Evolutionary conservation across 2,329 filamentous ascomycete genomes (phyloP), one percentile per base, ranked within the genome.

Genomic region (Aspergillus bombycis): DNA sequence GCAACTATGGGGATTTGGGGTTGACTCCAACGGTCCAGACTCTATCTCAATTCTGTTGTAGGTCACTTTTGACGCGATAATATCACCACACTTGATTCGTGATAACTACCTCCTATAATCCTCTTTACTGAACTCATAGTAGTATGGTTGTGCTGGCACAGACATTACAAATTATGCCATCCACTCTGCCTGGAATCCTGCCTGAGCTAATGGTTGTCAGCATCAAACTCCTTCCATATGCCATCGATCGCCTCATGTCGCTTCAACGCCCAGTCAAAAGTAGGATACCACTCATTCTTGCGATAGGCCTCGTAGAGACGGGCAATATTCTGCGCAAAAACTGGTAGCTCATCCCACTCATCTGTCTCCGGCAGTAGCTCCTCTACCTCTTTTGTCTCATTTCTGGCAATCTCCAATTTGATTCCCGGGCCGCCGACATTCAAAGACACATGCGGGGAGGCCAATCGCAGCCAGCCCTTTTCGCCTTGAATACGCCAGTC

Each of bases 301-400:
- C 84, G 83, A 75, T 82, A 87, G 1, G 78, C 79, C 68, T 90
- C 87, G 74, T 89, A 89, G 0, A 88, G 68, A 23, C 79, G 80
- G 0, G 81, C 87, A 32, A 89, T 82, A 66, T 82, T 84, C 58
- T 83, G 78, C 1, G 79, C 80, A 3, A 75, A 68, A 1, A 80
- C 41, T 0, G 83, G 80, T 21, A 86, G 63, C 12, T 81, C 78
- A 12, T 80, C 76, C 69, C 83, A 83, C 74, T 81, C 84, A 3
- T 80, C 72, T 76, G 81, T 82, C 0, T 77, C 67, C 0, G 86
- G 71, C 3, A 77, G 66, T 14, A 83, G 4, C 16, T 64, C 55
- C 52, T 62, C 79, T 1, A 85, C 75, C 21, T 79, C 67, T 34
- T 82, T 80, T 0, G 76, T 82, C 30, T 76, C 80, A 34, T 81